Evolutionary conservation across 2,329 filamentous ascomycete species (phyloP), one percentile per base, ranked within the genome.

Genomic region (Aspergillus aculeatinus): DNA sequence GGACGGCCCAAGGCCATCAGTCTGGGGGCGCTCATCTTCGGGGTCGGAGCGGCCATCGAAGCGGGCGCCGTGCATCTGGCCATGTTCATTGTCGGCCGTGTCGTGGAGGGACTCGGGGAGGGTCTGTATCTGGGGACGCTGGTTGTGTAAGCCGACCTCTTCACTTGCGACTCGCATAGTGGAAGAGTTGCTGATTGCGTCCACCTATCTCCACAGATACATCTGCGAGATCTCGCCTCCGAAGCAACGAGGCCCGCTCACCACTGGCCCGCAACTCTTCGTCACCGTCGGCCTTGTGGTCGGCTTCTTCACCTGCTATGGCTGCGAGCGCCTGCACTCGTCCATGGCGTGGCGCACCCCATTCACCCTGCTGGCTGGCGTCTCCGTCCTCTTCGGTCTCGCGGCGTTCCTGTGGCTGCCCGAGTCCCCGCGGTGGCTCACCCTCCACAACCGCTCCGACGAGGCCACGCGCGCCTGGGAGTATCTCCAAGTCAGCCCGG

Each of bases 231-330:
- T 89, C 21, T 82, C 85, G 0, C 85, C 85, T 0, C 74, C 79
- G 1, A 74, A 71, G 2, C 71, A 75, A 4, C 74, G 86, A 25
- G 85, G 85, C 0, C 74, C 78, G 0, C 68, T 88, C 2, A 79
- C 81, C 0, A 81, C 82, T 0, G 70, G 82, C 5, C 82, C 84
- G 0, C 85, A 87, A 62, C 75, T 87, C 51, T 67, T 84, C 49
- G 78, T 79, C 2, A 81, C 80, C 0, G 53, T 80, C 1, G 85
- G 83, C 0, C 69, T 87, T 2, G 81, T 81, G 9, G 50, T 77
- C 0, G 86, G 86, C 0, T 88, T 85, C 63, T 88, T 89, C 65
- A 81, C 79, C 10, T 87, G 84, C 70, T 88, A 87, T 63, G 84
- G 82, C 79, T 25, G 76, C 81, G 0, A 66, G 72, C 1, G 76